A percentile compares a stretch with the other conserved stretches of the same genome.
These are phyloP conservation scores for Arthrinium puccinioides DNA, from an alignment of 2,329 filamentous ascomycete genomes.

Conservation along the genomic window DNA sequence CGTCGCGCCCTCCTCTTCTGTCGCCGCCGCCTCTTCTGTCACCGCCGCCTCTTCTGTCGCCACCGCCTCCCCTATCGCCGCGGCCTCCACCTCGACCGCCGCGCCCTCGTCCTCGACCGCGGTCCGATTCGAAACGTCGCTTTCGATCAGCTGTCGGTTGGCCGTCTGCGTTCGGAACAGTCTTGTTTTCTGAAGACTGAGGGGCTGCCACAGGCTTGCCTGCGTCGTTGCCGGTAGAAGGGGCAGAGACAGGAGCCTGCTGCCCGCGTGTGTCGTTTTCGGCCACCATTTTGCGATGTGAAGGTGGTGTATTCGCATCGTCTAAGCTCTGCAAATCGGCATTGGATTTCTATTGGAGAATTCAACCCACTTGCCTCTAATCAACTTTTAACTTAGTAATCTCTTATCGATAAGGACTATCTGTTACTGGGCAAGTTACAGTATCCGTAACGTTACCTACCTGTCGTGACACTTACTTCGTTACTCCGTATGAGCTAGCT, in stretches of 20 bases:
- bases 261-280: conserved; percentile 8
- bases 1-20: conserved; percentile 3
- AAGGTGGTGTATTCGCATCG: conserved; percentile 15
- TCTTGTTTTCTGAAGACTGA: conserved; percentile 6
- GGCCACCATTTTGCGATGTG: conserved; percentile 14
- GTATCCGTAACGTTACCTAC: too few species aligned
- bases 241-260: conserved; percentile 1
- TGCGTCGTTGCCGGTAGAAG: not conserved
- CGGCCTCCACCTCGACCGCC: conserved; percentile 7
- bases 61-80: conserved; percentile 9
- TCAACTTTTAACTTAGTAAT: too few species aligned
- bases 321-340: too few species aligned
- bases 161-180: conserved; percentile 9
- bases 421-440: too few species aligned
- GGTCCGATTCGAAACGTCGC: conserved; percentile 9
- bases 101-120: conserved; percentile 10
- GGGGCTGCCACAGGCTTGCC: conserved; percentile 2
- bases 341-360: too few species aligned
- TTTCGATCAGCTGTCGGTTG: conserved; percentile 9
- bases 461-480: too few species aligned
- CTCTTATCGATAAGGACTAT: too few species aligned
- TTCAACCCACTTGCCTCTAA: too few species aligned
- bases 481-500: too few species aligned
- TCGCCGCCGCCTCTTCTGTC: conserved; percentile 7
- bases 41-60: conserved; percentile 7